Evolutionary conservation across 2,329 filamentous ascomycete species (phyloP).

Genomic region (Calonectria ilicicola): DNA sequence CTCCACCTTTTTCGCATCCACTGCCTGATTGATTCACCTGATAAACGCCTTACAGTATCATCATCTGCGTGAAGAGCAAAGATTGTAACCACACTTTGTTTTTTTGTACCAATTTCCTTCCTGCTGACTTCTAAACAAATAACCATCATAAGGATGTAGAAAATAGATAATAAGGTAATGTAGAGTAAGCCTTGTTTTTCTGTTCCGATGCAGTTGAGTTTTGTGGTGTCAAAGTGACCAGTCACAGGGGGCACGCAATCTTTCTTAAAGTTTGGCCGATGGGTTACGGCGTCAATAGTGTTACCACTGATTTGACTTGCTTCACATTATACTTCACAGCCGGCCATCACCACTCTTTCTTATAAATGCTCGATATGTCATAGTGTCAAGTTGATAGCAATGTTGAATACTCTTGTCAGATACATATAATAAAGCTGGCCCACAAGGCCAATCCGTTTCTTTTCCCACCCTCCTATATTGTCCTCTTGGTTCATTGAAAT

Average conservation of each 20-base stretch:
- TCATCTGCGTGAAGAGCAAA: no score
- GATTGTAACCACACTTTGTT: no score
- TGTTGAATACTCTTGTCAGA: slow-evolving; percentile 7
- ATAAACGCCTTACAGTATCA: no score
- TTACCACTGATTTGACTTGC: neutral
- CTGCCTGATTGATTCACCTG: neutral
- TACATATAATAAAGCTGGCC: slow-evolving; percentile 4
- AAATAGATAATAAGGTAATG: no score
- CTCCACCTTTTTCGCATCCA: neutral
- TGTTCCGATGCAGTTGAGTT: no score
- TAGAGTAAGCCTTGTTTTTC: no score
- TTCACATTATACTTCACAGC: neutral
- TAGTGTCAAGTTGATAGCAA: neutral
- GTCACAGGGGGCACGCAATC: no score
- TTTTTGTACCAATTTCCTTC: no score
- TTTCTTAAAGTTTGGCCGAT: no score
- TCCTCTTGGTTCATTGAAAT: neutral
- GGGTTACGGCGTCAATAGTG: neutral
- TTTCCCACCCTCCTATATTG: neutral
- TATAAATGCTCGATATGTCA: neutral
- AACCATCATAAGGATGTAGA: no score
- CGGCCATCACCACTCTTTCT: neutral
- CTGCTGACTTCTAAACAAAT: no score
- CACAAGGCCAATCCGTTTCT: neutral
- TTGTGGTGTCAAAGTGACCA: no score